Conservation (phyloP, 2,329 filamentous ascomycete genomes). For the Chaetomium sp. region DNA sequence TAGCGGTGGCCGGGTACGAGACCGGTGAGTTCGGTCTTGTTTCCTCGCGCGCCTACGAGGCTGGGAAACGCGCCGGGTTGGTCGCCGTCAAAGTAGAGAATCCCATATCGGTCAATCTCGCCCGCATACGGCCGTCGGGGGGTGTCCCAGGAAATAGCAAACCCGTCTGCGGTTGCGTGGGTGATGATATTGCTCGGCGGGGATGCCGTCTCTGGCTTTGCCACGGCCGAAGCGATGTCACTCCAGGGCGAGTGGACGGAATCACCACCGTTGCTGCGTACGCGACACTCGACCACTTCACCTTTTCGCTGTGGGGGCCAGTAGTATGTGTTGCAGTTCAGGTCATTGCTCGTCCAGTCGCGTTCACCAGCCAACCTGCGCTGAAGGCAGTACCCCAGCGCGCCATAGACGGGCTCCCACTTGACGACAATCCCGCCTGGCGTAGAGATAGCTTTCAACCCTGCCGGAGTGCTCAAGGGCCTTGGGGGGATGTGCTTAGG, state of each 20-base stretch:
- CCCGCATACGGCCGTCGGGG: background rate
- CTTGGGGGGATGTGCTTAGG: slow-evolving; percentile 21
- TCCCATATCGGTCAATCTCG: slow-evolving; percentile 17
- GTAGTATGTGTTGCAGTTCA: slow-evolving; percentile 9
- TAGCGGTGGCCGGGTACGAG: slow-evolving; percentile 13
- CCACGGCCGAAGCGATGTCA: slow-evolving; percentile 8
- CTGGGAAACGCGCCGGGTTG: slow-evolving; percentile 6
- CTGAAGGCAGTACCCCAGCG: slow-evolving; percentile 20
- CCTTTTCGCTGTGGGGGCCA: slow-evolving; percentile 1
- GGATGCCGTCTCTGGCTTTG: slow-evolving; percentile 14
- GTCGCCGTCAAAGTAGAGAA: slow-evolving; percentile 10
- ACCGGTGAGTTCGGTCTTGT: background rate
- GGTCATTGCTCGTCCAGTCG: background rate
- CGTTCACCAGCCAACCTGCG: background rate
- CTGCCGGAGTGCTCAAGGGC: slow-evolving; percentile 12
- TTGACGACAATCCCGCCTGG: slow-evolving; percentile 18
- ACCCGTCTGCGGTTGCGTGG: slow-evolving; percentile 10
- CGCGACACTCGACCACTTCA: slow-evolving; percentile 13
- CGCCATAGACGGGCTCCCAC: slow-evolving; percentile 25
- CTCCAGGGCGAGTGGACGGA: slow-evolving; percentile 13
- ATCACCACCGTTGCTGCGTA: slow-evolving; percentile 16
- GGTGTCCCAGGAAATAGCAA: slow-evolving; percentile 10
- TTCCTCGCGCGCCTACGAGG: slow-evolving; percentile 1
- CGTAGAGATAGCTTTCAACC: slow-evolving; percentile 10
- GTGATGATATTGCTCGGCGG: slow-evolving; percentile 13